Evolutionary conservation across 1,284 basidiomycete species (phyloP), one percentile per base, ranked within the genome.

Genomic region (Ganoderma lucidum): DNA sequence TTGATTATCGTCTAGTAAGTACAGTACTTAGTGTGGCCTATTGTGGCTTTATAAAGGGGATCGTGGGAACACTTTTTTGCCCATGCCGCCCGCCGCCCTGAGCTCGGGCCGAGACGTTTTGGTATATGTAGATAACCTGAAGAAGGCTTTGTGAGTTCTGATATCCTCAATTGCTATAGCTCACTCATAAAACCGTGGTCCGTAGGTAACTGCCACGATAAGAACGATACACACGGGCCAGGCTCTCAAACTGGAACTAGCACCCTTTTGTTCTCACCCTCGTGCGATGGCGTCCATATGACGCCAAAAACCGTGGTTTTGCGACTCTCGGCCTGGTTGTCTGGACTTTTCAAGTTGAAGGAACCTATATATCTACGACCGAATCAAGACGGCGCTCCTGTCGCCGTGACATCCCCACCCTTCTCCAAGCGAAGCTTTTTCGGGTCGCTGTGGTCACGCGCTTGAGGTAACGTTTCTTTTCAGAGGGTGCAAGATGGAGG

Each of bases 241-340:
- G 48, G 48, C n/a, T 51, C 48, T 23, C n/a, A 51, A 45, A 51
- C n/a, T 9, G 23, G n/a, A 10, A 10, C 53, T 30, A 12, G 28
- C 51, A 53, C 17, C 19, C n/a, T 30, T 10, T 15, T 2, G 28
- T 67, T 69, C 68, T 62, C 68, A 69, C 68, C 55, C 19, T 62
- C 72, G 72, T 73, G 71, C 67, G 69, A 73, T 68, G 63, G 67
- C 67, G 66, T 48, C 64, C 69, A 48, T 56, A 71, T 73, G 70
- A 67, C 70, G 72, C 65, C 63, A 59, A 28, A 39, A 28, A 17
- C 53, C 55, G 63, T 41, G 39, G 8, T 14, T 42, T 42, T 39
- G 19, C 9, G 35, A 39, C n/a, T 37, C n/a, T 28, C 58, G 19
- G n/a, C 19, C 8, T 30, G 53, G 55, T 62, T 28, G 45, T 42